phyloP scores from a whole-genome alignment of 441 rosid species.

The Daphne laureola region DNA sequence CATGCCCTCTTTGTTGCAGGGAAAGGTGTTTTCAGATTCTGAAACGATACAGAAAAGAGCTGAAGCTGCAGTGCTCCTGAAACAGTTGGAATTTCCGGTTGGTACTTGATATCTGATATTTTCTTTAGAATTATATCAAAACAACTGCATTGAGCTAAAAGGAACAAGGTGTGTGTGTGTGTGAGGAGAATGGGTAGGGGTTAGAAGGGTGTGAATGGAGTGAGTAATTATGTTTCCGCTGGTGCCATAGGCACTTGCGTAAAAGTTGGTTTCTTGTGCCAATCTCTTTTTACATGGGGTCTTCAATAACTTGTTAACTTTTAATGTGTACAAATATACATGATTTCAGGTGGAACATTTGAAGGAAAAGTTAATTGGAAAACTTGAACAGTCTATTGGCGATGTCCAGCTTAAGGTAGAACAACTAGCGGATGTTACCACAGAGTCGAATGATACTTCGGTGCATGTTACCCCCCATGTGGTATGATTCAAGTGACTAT shows the following conservation, averaged over 20 bases:
- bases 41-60: slow-evolving; percentile 96
- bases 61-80: slow-evolving; percentile 94
- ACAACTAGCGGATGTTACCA: slow-evolving; percentile 29
- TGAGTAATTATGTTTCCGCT: too few relatives aligned
- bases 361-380: slow-evolving; percentile 78
- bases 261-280: too few relatives aligned
- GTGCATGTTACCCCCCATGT: slow-evolving; percentile 22
- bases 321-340: too few relatives aligned
- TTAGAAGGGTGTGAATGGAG: too few relatives aligned
- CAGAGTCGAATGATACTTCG: slow-evolving; percentile 31
- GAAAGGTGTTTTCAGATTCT: slow-evolving; percentile 81
- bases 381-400: slow-evolving; percentile 79
- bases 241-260: too few relatives aligned
- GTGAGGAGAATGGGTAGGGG: too few relatives aligned
- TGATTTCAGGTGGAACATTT: slow-evolving; percentile 70
- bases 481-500: slow-evolving; percentile 25
- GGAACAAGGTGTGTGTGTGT: too few relatives aligned
- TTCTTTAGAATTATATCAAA: background rate
- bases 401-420: slow-evolving; percentile 61
- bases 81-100: slow-evolving; percentile 90
- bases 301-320: too few relatives aligned
- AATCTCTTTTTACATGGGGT: too few relatives aligned
- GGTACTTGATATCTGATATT: slow-evolving; percentile 26
- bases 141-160: too few relatives aligned
- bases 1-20: slow-evolving; percentile 33